Evolutionary conservation across 2,329 filamentous ascomycete genomes (phyloP).

Genomic region (Cladosporium sp.): DNA sequence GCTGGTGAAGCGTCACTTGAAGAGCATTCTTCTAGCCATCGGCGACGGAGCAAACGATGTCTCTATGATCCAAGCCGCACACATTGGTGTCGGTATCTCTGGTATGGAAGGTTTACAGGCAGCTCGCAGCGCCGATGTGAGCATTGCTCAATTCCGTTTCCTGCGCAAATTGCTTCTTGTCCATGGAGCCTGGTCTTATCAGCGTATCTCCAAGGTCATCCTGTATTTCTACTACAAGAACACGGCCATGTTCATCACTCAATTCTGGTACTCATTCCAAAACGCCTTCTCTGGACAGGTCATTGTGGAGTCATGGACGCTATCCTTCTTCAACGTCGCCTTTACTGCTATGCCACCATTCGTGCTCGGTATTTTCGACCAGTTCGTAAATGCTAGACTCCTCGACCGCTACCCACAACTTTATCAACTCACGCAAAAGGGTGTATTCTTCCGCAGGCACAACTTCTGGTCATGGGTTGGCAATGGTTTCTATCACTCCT

Average conservation of each 20-base stretch:
- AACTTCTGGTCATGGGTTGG: constrained; percentile 91
- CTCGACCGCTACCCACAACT: constrained; percentile 95
- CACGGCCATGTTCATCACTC: constrained; percentile 96
- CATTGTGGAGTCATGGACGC: constrained; percentile 98
- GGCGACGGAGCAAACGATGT: constrained; percentile 98
- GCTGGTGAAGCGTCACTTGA: constrained; percentile 90
- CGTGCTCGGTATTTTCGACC: constrained; percentile 93
- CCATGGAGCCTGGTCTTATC: constrained; percentile 96
- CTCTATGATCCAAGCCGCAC: constrained; percentile 99
- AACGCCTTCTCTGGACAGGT: constrained; percentile 97
- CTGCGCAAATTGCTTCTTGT: constrained; percentile 91
- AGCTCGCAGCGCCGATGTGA: constrained; percentile 90
- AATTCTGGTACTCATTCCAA: constrained; percentile 99
- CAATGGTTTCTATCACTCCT: constrained; percentile 93
- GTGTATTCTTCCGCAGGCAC: constrained; percentile 88
- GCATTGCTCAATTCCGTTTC: constrained; percentile 94
- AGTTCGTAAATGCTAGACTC: constrained; percentile 91
- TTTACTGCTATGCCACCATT: constrained; percentile 94
- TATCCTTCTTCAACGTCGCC: constrained; percentile 99
- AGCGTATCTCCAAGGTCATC: constrained; percentile 94
- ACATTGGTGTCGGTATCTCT: constrained; percentile 96
- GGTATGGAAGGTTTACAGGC: constrained; percentile 96
- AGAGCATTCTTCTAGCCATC: constrained; percentile 90
- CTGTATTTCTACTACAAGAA: constrained; percentile 99
- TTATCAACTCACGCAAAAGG: constrained; percentile 89